A percentile compares a stretch with the other conserved stretches of the same genome.
These are phyloP conservation scores for Saccharomycopsis fermentans DNA, from an alignment of 805 yeast genomes.

Conservation along the genomic window DNA sequence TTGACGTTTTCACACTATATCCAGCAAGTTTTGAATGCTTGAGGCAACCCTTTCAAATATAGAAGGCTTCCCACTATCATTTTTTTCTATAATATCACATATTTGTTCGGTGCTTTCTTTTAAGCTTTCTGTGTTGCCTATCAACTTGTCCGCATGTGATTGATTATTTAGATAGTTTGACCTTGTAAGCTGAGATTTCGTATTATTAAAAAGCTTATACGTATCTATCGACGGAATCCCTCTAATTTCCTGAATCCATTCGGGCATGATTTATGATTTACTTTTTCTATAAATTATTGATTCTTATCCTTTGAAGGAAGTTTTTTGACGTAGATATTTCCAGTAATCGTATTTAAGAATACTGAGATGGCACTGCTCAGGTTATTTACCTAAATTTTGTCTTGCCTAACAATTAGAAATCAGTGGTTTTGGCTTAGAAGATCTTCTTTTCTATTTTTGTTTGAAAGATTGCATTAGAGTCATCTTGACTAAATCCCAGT, in stretches of 20 bases:
- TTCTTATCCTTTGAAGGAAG: too few species aligned
- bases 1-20: background rate
- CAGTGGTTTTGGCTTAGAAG: too few species aligned
- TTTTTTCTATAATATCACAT: background rate
- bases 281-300: background rate
- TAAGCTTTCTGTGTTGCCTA: background rate
- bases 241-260: conserved; percentile 15
- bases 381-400: too few species aligned
- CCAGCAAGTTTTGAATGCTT: background rate
- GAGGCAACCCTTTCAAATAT: background rate
- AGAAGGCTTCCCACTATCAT: background rate
- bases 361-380: too few species aligned
- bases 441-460: too few species aligned
- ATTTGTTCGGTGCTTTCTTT: background rate
- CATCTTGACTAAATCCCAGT: too few species aligned
- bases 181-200: conserved; percentile 5
- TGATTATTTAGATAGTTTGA: conserved; percentile 3
- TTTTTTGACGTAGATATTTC: too few species aligned
- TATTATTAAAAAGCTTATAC: conserved; percentile 12
- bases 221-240: conserved; percentile 14
- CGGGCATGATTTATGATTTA: background rate
- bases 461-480: too few species aligned
- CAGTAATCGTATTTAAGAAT: too few species aligned
- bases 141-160: conserved; percentile 6
- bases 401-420: too few species aligned